Base-by-base conservation (phyloP, 129 eudicot genomes). In the Mikania micrantha region DNA sequence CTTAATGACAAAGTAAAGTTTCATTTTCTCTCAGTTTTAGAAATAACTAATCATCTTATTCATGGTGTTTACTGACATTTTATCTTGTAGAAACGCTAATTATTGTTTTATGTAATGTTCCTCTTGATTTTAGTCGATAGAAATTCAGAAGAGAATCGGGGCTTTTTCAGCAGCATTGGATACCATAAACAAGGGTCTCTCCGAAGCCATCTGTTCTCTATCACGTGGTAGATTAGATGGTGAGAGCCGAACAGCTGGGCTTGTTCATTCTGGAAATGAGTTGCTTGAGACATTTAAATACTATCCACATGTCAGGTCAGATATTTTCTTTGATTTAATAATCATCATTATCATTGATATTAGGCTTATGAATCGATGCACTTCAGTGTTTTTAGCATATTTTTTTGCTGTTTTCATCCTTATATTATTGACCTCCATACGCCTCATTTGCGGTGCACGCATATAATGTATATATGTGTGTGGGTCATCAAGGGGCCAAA, bases 171-270 rank as follows among this genome's bases (percentile, higher is more conserved):
- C 90, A 20, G 98, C 98, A 27, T 63, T 92, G 69, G 96, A 88
- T 74, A 92, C 91, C 22, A 80, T 88, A 67, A 92, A 92, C 81
- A 92, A 84, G 85, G 79, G 90, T 48, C 85, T 92, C 27, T 86
- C 96, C 31, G 98, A 92, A 83, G 98, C 98, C 36, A 86, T 92
- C 17, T 87, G 85, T 71, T 76, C 98, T 27, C 75, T 92, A 21
- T 82, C 96, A 68, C 98, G 95, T 28, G 98, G 96, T 71, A 88
- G 88, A 77, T 74, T 81, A 78, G 98, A 92, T 66, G 96, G 98
- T 35, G 91, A 88, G 67, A 92, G 95, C 85, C 81, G 87, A 66
- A 88, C 95, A 49, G 79, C 90, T 38, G 95, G 95, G 48, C 90
- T 92, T 54, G 65, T 92, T 62, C 90, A 84, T 69, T 86, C 95